Conservation (phyloP, 1,284 basidiomycete species). For the Abortiporus biennis region DNA sequence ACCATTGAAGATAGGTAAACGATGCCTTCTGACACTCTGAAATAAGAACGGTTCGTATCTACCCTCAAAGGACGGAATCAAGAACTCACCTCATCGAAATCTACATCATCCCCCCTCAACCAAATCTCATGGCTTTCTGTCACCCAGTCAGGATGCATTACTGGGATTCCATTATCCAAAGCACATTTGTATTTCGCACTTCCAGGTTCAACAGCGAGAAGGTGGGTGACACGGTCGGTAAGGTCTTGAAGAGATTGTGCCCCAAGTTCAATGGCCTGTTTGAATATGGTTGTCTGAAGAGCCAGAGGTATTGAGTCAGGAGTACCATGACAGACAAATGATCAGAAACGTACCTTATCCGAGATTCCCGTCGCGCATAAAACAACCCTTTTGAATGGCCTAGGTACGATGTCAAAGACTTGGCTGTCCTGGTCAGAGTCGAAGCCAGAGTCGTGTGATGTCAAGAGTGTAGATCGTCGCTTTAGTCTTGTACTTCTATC, state of each 20-base stretch:
- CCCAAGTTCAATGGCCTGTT: conserved; percentile 71
- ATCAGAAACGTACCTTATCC: conserved; percentile 49
- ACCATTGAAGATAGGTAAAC: conserved; percentile 59
- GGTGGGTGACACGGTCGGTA: conserved; percentile 76
- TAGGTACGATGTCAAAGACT: conserved; percentile 48
- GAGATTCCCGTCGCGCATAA: conserved; percentile 68
- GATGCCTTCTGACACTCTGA: conserved; percentile 49
- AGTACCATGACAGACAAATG: conserved; percentile 1
- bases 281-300: conserved; percentile 56
- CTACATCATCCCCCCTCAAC: conserved; percentile 72
- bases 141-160: conserved; percentile 71
- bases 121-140: conserved; percentile 62
- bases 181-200: conserved; percentile 82
- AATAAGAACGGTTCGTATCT: not conserved
- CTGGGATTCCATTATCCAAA: conserved; percentile 64
- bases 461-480: too few species aligned
- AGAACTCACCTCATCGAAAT: conserved; percentile 39
- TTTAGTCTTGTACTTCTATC: conserved; percentile 11
- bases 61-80: not conserved
- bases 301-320: conserved; percentile 1
- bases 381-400: conserved; percentile 58
- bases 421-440: conserved; percentile 22
- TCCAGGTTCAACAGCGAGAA: conserved; percentile 63
- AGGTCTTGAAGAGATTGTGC: conserved; percentile 61
- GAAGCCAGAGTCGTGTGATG: conserved; percentile 17